These are phyloP conservation scores for Arachis stenosperma DNA, from an alignment of 306 rosid genomes.

Conservation along the genomic window DNA sequence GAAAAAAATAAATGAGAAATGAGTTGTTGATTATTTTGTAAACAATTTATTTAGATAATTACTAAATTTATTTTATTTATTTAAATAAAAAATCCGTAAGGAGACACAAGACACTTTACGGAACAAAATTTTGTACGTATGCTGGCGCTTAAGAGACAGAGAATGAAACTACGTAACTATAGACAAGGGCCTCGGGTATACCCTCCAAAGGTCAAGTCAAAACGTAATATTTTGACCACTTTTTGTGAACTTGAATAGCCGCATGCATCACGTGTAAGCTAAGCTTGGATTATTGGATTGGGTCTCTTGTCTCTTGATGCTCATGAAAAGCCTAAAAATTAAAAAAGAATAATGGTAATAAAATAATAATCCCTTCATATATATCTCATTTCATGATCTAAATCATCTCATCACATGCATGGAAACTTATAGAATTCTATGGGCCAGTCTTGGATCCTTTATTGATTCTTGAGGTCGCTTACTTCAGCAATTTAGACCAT, in stretches of 20 bases:
- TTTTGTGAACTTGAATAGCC: conserved; percentile 51
- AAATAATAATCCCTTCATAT: background rate
- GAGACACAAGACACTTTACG: conserved; percentile 51
- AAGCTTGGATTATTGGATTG: background rate
- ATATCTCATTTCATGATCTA: conserved; percentile 17
- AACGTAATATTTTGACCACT: conserved; percentile 2
- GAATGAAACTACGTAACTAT: background rate
- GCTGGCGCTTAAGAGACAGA: background rate
- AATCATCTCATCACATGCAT: conserved; percentile 20
- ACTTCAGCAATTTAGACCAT: too few species aligned
- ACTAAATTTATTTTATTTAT: too few species aligned
- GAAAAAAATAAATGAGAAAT: too few species aligned
- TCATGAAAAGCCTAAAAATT: conserved; percentile 49
- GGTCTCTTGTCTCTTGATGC: conserved; percentile 39
- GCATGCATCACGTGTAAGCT: conserved; percentile 42
- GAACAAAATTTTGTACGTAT: conserved; percentile 10
- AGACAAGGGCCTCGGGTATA: background rate
- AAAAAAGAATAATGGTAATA: too few species aligned
- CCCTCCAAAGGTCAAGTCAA: conserved; percentile 28
- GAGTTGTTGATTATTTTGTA: too few species aligned
- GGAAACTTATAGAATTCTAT: conserved; percentile 5
- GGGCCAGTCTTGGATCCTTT: conserved; percentile 34
- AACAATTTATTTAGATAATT: too few species aligned
- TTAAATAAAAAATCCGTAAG: background rate
- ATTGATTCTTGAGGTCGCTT: background rate